A percentile compares a stretch with the other conserved stretches of the same genome.
Conservation (phyloP, 495 filamentous ascomycete species). For the Terfezia boudieri region DNA sequence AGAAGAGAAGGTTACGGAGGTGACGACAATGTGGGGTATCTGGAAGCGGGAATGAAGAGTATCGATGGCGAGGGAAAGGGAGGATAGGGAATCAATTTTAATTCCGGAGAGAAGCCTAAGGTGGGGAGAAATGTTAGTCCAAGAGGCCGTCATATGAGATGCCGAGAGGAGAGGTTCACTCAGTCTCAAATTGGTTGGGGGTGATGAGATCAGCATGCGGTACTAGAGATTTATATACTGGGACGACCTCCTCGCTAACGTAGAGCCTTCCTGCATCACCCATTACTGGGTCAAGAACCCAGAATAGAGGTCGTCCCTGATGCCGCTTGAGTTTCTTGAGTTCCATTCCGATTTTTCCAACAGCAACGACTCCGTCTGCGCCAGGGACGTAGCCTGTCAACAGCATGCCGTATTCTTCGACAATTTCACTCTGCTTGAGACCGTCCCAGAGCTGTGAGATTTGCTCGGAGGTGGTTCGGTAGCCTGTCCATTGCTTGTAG, state of each 20-base stretch:
- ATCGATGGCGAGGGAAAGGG: conserved; percentile 48
- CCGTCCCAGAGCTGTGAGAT: conserved; percentile 71
- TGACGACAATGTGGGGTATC: conserved; percentile 81
- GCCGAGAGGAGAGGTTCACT: conserved; percentile 30
- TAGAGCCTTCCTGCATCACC: conserved; percentile 83
- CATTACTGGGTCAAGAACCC: conserved; percentile 98
- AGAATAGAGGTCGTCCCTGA: conserved; percentile 67
- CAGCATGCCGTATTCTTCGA: conserved; percentile 68
- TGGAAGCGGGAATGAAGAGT: conserved; percentile 52
- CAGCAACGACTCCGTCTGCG: conserved; percentile 57
- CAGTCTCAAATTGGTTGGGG: conserved; percentile 92
- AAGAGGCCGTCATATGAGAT: neutral
- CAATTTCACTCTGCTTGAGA: conserved; percentile 55
- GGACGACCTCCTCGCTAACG: conserved; percentile 69
- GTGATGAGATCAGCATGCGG: conserved; percentile 70
- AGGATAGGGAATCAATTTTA: conserved; percentile 53
- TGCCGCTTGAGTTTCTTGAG: conserved; percentile 32
- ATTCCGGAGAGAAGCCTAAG: conserved; percentile 55
- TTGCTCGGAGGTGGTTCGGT: conserved; percentile 52
- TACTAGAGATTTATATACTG: conserved; percentile 64
- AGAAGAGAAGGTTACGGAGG: conserved; percentile 36
- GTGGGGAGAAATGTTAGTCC: neutral
- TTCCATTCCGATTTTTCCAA: conserved; percentile 63
- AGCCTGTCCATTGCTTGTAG: conserved; percentile 70
- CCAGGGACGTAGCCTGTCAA: conserved; percentile 83